A percentile compares a stretch with the other conserved stretches of the same genome.
phyloP scores from a whole-genome alignment of 129 eudicot species.

The Lonicera japonica region DNA sequence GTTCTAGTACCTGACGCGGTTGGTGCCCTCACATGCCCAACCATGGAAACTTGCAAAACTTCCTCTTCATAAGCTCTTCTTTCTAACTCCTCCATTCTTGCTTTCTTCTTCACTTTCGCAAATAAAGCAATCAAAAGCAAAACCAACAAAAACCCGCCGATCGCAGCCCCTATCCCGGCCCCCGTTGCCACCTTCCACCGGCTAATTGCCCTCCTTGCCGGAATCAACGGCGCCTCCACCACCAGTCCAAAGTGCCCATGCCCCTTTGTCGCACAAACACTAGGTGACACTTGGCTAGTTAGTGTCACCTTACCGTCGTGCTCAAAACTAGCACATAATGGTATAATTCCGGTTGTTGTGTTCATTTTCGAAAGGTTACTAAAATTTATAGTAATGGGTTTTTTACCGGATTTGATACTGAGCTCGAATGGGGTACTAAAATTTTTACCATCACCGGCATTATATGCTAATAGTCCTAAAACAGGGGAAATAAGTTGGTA shows the following conservation, averaged over 20 bases:
- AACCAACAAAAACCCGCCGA: slow-evolving; percentile 58
- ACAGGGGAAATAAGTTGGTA: slow-evolving; percentile 80
- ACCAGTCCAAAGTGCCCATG: slow-evolving; percentile 86
- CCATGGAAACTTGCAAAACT: slow-evolving; percentile 94
- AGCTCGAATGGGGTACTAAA: slow-evolving; percentile 54
- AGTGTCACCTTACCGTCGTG: slow-evolving; percentile 66
- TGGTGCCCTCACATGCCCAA: slow-evolving; percentile 81
- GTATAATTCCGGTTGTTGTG: slow-evolving; percentile 33
- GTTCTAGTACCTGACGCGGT: slow-evolving; percentile 76
- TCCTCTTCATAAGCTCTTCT: slow-evolving; percentile 97
- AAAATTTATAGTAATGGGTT: slow-evolving; percentile 57
- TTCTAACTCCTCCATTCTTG: slow-evolving; percentile 76
- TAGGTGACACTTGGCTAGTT: slow-evolving; percentile 42
- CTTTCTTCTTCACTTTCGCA: slow-evolving; percentile 78
- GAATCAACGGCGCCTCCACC: slow-evolving; percentile 57
- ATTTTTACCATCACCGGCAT: slow-evolving; percentile 41
- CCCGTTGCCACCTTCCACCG: slow-evolving; percentile 76
- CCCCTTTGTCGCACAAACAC: slow-evolving; percentile 49
- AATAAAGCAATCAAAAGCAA: slow-evolving; percentile 72
- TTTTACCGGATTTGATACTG: slow-evolving; percentile 32
- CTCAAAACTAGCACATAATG: slow-evolving; percentile 70
- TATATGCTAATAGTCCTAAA: slow-evolving; percentile 77
- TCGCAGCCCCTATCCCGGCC: slow-evolving; percentile 62
- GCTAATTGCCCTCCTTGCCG: slow-evolving; percentile 39
- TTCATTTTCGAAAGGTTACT: slow-evolving; percentile 26